These are phyloP conservation scores for Cyclotella atomus DNA, from an alignment of 108 stramenopile species.

Conservation along the genomic window DNA sequence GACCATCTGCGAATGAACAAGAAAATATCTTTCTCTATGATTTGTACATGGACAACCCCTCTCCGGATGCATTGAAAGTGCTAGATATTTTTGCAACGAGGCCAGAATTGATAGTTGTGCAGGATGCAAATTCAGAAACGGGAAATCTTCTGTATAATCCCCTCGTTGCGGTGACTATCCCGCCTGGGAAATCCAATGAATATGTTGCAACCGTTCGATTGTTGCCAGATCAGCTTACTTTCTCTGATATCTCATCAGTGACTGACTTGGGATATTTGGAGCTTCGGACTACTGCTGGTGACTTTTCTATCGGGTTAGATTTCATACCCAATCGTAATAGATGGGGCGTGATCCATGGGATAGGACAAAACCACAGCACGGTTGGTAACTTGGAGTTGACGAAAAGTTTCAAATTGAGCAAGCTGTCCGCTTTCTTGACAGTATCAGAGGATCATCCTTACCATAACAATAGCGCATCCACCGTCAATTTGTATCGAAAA, in stretches of 20 bases:
- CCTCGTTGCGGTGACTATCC: slow-evolving; percentile 33
- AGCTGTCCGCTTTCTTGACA: background rate
- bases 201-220: slow-evolving; percentile 54
- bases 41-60: slow-evolving; percentile 65
- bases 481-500: background rate
- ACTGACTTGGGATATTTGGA: slow-evolving; percentile 59
- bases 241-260: slow-evolving; percentile 26
- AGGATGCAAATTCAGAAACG: slow-evolving; percentile 10
- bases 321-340: slow-evolving; percentile 36
- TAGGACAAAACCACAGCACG: slow-evolving; percentile 14
- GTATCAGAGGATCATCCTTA: background rate
- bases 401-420: slow-evolving; percentile 16
- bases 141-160: slow-evolving; percentile 27
- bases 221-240: slow-evolving; percentile 47
- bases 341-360: slow-evolving; percentile 22
- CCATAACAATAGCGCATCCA: too few species aligned
- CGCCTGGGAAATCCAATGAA: slow-evolving; percentile 46
- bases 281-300: slow-evolving; percentile 53
- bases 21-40: slow-evolving; percentile 48
- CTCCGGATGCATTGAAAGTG: slow-evolving; percentile 32
- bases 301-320: slow-evolving; percentile 58
- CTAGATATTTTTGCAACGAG: slow-evolving; percentile 59
- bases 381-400: slow-evolving; percentile 24
- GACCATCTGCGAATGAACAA: too few species aligned
- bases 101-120: slow-evolving; percentile 51